These are phyloP conservation scores for Capronia epimyces DNA, from an alignment of 2,329 filamentous ascomycete species.

Conservation along the genomic window DNA sequence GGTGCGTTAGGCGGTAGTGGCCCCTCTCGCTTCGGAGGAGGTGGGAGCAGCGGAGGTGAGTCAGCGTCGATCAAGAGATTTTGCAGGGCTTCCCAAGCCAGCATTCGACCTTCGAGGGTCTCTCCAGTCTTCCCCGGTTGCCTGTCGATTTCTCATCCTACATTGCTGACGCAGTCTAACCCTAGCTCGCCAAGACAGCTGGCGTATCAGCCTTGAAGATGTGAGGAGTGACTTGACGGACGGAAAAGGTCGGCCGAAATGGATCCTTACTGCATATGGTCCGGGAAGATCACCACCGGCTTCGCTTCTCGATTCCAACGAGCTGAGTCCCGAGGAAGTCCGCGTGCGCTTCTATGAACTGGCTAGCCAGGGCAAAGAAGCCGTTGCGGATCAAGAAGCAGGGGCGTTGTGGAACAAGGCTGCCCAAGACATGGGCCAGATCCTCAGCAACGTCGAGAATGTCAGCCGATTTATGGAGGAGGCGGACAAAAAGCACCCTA, in stretches of 20 bases:
- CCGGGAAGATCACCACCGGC: slow-evolving; percentile 70
- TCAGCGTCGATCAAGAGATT: background rate
- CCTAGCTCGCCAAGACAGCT: slow-evolving; percentile 32
- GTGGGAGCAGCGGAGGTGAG: slow-evolving; percentile 17
- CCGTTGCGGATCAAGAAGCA: slow-evolving; percentile 47
- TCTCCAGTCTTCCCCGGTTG: background rate
- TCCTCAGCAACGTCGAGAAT: slow-evolving; percentile 62
- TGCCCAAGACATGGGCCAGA: slow-evolving; percentile 65
- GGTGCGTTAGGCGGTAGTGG: slow-evolving; percentile 24
- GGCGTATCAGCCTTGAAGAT: slow-evolving; percentile 48
- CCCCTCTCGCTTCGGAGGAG: slow-evolving; percentile 8
- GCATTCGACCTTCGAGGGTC: background rate
- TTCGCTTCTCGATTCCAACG: slow-evolving; percentile 80
- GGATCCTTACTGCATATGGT: slow-evolving; percentile 81
- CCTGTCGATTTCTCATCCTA: background rate
- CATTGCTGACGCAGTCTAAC: slow-evolving; percentile 7
- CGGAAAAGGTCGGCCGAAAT: slow-evolving; percentile 64
- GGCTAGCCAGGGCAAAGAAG: slow-evolving; percentile 51
- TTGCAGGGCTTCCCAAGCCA: background rate
- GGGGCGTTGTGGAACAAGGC: slow-evolving; percentile 58
- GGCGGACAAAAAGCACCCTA: slow-evolving; percentile 66
- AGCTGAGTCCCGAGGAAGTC: slow-evolving; percentile 86
- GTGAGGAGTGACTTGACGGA: slow-evolving; percentile 62
- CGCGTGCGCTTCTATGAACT: slow-evolving; percentile 65
- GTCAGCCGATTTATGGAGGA: slow-evolving; percentile 66